Base-by-base conservation (phyloP, 2,329 filamentous ascomycete species). In the Cladosporium sp. region DNA sequence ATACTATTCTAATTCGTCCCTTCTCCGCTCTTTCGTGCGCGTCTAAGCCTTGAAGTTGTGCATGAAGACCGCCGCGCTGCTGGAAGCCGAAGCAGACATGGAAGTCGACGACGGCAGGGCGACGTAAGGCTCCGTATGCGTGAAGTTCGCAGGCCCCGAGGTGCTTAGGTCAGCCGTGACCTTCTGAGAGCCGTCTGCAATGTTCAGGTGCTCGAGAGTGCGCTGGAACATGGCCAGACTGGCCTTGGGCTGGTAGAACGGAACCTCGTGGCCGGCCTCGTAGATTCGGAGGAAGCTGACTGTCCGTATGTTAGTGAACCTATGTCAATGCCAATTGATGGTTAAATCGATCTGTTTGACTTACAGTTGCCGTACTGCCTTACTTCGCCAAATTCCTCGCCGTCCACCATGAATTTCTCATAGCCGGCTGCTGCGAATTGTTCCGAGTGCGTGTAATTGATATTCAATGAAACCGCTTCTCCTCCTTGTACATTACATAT, bases 181-280 rank as follows among this genome's bases (percentile, higher is more conserved):
- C 14, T 55, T 49, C 52, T 64, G 46, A 18, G 57, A 60, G 9
- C 71, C 70, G 19, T 64, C 64, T 4, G 70, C 69, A 11, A 72
- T 63, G 32, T 71, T 63, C 32, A 63, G 61, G 44, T 68, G 63
- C 43, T 63, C 63, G 19, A 74, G 51, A 1, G 69, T 68, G 7
- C 61, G 54, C 13, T 55, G 35, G 53, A 63, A 63, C 52, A 59
- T 51, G 6, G 65, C 67, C 14, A 73, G 56, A 0, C 66, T 55
- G 9, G 68, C 71, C 38, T 58, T 51, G 43, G 56, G 70, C 56
- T 73, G 71, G 54, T 72, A 73, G 57, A 64, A 72, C 1, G 69
- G 68, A 2, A 72, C 69, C 50, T 70, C 66, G 44, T 74, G 72
- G 2, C 72, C 71, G 6, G 70, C 58, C 42, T 74, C 70, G 58